A percentile compares a stretch with the other conserved stretches of the same genome.
phyloP scores from a whole-genome alignment of 1,284 basidiomycete genomes.

The Malassezia obtusa region DNA sequence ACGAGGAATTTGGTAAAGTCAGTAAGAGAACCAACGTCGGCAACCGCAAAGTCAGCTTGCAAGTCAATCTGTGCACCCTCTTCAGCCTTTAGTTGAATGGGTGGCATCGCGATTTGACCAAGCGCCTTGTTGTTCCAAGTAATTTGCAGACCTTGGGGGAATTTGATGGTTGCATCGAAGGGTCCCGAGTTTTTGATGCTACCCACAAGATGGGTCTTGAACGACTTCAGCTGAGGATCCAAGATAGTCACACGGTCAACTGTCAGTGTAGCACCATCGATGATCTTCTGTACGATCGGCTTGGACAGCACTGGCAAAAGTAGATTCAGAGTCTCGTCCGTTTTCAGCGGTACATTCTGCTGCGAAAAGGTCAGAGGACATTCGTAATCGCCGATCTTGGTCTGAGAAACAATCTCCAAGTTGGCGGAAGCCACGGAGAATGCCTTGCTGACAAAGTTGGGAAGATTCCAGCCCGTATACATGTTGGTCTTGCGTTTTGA shows the following conservation, averaged over 20 bases:
- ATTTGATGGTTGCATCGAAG: conserved; percentile 64
- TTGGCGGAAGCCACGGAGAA: conserved; percentile 61
- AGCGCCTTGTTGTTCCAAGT: conserved; percentile 58
- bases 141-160: conserved; percentile 59
- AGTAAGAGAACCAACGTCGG: conserved; percentile 57
- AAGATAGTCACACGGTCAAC: conserved; percentile 33
- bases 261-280: conserved; percentile 55
- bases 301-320: conserved; percentile 64
- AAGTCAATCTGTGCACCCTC: conserved; percentile 59
- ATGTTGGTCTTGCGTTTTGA: conserved; percentile 37
- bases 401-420: conserved; percentile 55
- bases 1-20: conserved; percentile 62
- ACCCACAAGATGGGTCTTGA: conserved; percentile 59
- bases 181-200: conserved; percentile 65
- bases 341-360: conserved; percentile 55
- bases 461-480: conserved; percentile 60
- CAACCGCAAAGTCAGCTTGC: conserved; percentile 57
- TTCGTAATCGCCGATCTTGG: conserved; percentile 60
- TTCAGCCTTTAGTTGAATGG: conserved; percentile 52
- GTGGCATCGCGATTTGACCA: conserved; percentile 59
- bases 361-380: conserved; percentile 62
- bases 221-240: conserved; percentile 53
- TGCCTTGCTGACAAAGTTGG: conserved; percentile 59
- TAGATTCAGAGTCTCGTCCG: conserved; percentile 58
- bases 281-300: conserved; percentile 70